Evolutionary conservation across 192 early-diverging fungal genomes (phyloP).

Genomic region (Linderina pennispora): DNA sequence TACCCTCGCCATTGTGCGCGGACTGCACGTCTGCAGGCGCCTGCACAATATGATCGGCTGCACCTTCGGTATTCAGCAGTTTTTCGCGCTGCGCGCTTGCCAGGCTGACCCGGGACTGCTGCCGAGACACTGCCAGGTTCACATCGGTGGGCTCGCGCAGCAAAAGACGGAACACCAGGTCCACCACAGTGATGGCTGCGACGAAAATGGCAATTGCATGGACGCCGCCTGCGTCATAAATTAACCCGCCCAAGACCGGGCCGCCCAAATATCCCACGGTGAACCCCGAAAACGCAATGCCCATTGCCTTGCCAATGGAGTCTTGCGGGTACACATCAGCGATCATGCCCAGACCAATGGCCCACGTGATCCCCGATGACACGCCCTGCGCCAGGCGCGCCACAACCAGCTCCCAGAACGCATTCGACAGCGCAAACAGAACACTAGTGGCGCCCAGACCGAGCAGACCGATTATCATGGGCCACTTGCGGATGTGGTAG

Average conservation of each 20-base stretch:
- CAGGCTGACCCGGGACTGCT: background rate
- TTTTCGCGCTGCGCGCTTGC: conserved; percentile 5
- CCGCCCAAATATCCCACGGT: conserved; percentile 66
- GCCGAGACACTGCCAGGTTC: conserved; percentile 5
- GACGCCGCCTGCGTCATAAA: conserved; percentile 61
- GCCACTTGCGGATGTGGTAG: conserved; percentile 63
- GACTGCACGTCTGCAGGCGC: too few relatives aligned
- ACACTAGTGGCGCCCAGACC: conserved; percentile 58
- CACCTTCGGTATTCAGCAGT: conserved; percentile 6
- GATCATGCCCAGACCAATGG: conserved; percentile 64
- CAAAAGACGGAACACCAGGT: conserved; percentile 56
- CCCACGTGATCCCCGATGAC: conserved; percentile 69
- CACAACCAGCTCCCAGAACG: conserved; percentile 59
- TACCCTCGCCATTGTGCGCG: too few relatives aligned
- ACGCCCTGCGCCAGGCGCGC: conserved; percentile 68
- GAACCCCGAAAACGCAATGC: conserved; percentile 58
- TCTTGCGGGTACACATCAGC: conserved; percentile 62
- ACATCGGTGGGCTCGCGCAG: conserved; percentile 53
- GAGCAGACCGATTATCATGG: conserved; percentile 67
- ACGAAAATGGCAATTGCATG: conserved; percentile 66
- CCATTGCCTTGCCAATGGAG: conserved; percentile 67
- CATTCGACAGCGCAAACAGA: conserved; percentile 56
- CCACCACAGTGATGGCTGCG: conserved; percentile 50
- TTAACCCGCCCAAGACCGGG: conserved; percentile 57
- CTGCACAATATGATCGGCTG: too few relatives aligned